Conservation (phyloP, 176 grass and related monocot species). For the Cenchrus purpureus region DNA sequence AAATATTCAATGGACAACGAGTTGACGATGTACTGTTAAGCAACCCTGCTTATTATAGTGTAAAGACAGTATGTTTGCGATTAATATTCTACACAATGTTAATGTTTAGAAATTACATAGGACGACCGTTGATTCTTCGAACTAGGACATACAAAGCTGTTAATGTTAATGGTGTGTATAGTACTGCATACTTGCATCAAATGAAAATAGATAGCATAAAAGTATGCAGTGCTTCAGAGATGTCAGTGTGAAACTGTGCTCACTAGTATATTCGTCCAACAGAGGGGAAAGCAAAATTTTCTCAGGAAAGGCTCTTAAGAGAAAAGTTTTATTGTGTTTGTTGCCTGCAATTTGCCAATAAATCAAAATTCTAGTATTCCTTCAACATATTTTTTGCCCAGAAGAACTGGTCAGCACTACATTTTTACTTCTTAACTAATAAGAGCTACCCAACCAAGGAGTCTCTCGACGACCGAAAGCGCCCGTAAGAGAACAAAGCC, state of each 20-base stretch:
- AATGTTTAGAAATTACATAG: not conserved
- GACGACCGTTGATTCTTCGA: not conserved
- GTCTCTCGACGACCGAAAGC: not conserved
- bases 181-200: not conserved
- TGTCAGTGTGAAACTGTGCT: not conserved
- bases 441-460: not conserved
- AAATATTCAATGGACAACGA: not conserved
- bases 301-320: not conserved
- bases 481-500: not conserved
- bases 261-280: not conserved
- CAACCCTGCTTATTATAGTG: not conserved
- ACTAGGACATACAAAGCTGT: not conserved
- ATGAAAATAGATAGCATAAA: not conserved
- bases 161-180: not conserved
- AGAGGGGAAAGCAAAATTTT: not conserved
- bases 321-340: no score
- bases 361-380: not conserved
- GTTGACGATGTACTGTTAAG: not conserved
- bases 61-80: not conserved
- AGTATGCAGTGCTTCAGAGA: not conserved
- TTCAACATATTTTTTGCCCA: not conserved
- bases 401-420: not conserved
- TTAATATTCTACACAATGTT: not conserved
- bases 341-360: no score
- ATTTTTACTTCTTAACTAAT: not conserved